Percentiles rank a stretch among this genome's conserved stretches.
These are phyloP conservation scores for Alternaria sp. DNA, from an alignment of 2,329 filamentous ascomycete genomes.

Conservation along the genomic window DNA sequence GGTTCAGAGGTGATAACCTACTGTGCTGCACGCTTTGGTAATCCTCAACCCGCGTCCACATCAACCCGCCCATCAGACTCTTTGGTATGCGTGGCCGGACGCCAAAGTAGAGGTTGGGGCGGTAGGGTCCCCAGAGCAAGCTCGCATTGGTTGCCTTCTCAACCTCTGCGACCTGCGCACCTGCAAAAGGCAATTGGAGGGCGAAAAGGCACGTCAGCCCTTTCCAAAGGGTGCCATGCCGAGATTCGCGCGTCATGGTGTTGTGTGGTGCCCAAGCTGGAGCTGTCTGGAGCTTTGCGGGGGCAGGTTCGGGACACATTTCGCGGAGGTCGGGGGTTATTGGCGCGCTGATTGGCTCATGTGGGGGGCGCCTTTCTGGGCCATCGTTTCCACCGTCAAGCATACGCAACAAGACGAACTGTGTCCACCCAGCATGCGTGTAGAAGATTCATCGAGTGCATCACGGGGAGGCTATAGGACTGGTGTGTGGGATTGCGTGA, in stretches of 20 bases:
- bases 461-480: neutral
- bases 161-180: constrained; percentile 48
- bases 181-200: constrained; percentile 34
- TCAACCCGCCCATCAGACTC: constrained; percentile 80
- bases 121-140: constrained; percentile 94
- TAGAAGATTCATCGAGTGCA: neutral
- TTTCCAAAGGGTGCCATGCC: constrained; percentile 30
- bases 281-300: constrained; percentile 13
- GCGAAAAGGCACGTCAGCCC: constrained; percentile 34
- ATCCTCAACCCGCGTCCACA: constrained; percentile 88
- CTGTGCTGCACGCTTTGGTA: constrained; percentile 79
- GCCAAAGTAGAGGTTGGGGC: constrained; percentile 94
- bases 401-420: no score
- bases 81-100: constrained; percentile 82
- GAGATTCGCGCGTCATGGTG: constrained; percentile 39
- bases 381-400: no score
- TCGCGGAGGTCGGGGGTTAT: constrained; percentile 17
- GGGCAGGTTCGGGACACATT: constrained; percentile 36
- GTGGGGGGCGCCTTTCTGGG: neutral
- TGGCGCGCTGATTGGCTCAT: constrained; percentile 30
- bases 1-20: constrained; percentile 56
- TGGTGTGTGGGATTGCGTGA: neutral
- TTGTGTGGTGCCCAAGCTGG: constrained; percentile 22
- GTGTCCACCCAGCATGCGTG: neutral
- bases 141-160: constrained; percentile 74